These are phyloP conservation scores for Podospora fimiseda DNA, from an alignment of 495 filamentous ascomycete genomes.

Conservation along the genomic window DNA sequence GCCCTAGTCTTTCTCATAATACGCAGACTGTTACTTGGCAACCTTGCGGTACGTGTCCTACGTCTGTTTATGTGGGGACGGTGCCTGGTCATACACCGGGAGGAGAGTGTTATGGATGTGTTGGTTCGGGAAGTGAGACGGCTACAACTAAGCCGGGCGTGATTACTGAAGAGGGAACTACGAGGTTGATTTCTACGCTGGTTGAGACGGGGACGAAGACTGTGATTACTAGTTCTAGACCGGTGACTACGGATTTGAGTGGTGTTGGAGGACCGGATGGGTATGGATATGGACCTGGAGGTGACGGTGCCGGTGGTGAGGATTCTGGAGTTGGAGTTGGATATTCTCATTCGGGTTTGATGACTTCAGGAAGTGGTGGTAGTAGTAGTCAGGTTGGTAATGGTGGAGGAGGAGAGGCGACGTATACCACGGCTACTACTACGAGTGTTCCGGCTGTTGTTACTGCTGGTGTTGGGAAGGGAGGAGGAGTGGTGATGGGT, in stretches of 20 bases:
- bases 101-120: constrained; percentile 23
- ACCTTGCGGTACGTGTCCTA: constrained; percentile 23
- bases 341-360: too few species aligned
- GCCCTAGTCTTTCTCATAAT: constrained; percentile 12
- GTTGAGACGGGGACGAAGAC: too few species aligned
- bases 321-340: too few species aligned
- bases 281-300: too few species aligned
- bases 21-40: constrained; percentile 26
- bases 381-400: not conserved
- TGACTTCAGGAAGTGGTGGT: not conserved
- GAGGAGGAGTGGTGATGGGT: not conserved
- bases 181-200: not conserved
- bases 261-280: too few species aligned
- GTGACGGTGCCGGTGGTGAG: too few species aligned
- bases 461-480: not conserved
- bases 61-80: constrained; percentile 22
- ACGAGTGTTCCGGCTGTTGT: not conserved
- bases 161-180: not conserved
- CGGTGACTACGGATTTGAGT: too few species aligned
- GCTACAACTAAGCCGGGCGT: not conserved
- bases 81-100: constrained; percentile 30
- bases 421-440: not conserved
- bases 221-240: too few species aligned
- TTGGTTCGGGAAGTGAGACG: not conserved
- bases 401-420: not conserved